Base-by-base conservation (phyloP, 208 protist genomes). In the Balamuthia mandrillaris region DNA sequence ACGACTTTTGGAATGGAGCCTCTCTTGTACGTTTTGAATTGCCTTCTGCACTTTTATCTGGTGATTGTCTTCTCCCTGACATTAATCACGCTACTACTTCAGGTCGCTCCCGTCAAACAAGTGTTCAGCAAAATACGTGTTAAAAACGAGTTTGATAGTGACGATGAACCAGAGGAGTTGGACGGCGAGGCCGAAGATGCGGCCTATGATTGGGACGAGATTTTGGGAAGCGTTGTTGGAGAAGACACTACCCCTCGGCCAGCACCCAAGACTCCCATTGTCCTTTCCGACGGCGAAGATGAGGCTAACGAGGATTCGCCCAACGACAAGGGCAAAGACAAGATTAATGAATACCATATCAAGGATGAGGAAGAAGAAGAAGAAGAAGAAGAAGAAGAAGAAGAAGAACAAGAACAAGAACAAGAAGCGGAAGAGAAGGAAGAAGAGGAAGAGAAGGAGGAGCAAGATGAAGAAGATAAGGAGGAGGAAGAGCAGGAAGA, bases 301-400 rank as follows among this genome's bases (percentile, higher is more conserved):
- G 66, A 77, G 18, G 24, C 39, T 2, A n/a, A 4, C 6, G 42
- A 77, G 14, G 66, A 77, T 6, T 63, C 85, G 37, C 51, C 35
- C 10, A 70, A 86, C 60, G 88, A 87, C 44, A 39, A 83, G 39
- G 86, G 87, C 24, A 81, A 79, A 35, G 81, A 21, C 41, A 47
- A 56, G 6, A 44, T 88, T 24, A 44, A 88, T n/a, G 65, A 88
- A 33, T 21, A 9, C n/a, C 75, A 35, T 14, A 47, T n/a, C n/a
- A 29, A 79, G 4, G 75, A 72, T 7, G 83, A 78, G 2, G 74
- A 86, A 24, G 63, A 83, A 18, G 52, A 79, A 31, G 58, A 16
- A 0, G 86, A 83, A 47, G 52, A 75, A 41, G 41, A 56, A 18
- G 66, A 49, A 12, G 45, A 86, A n/a, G 81, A 14, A 1, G 41